phyloP scores from a whole-genome alignment of 176 grass and related monocot genomes.

The Carex littledalei region DNA sequence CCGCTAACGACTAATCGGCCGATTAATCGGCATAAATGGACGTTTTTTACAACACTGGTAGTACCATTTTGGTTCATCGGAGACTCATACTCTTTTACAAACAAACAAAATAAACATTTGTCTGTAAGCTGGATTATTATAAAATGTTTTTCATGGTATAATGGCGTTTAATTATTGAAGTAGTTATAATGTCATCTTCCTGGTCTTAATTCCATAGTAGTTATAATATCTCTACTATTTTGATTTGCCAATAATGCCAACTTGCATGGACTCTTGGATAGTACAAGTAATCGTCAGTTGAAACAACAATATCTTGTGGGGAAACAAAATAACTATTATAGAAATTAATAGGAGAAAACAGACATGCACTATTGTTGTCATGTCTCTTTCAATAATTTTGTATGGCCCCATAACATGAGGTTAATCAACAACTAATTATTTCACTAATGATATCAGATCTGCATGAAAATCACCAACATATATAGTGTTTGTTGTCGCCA shows the following conservation, averaged over 20 bases:
- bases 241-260: constrained; percentile 2
- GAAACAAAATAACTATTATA: neutral
- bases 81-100: neutral
- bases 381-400: constrained; percentile 16
- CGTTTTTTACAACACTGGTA: no score
- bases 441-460: neutral
- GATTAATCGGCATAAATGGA: no score
- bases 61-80: no score
- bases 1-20: no score
- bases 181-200: constrained; percentile 19
- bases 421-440: neutral
- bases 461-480: neutral
- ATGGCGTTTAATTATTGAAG: constrained; percentile 11
- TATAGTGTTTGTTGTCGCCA: neutral
- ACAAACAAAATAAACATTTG: neutral
- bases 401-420: neutral
- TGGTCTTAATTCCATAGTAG: constrained; percentile 1
- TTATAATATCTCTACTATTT: neutral
- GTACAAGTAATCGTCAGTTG: neutral
- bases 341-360: neutral
- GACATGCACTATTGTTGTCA: neutral
- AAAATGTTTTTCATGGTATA: neutral
- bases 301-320: constrained; percentile 10
- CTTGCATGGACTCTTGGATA: neutral
- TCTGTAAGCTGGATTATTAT: neutral